phyloP scores from a whole-genome alignment of 495 filamentous ascomycete genomes.

The Xylaria longipes region DNA sequence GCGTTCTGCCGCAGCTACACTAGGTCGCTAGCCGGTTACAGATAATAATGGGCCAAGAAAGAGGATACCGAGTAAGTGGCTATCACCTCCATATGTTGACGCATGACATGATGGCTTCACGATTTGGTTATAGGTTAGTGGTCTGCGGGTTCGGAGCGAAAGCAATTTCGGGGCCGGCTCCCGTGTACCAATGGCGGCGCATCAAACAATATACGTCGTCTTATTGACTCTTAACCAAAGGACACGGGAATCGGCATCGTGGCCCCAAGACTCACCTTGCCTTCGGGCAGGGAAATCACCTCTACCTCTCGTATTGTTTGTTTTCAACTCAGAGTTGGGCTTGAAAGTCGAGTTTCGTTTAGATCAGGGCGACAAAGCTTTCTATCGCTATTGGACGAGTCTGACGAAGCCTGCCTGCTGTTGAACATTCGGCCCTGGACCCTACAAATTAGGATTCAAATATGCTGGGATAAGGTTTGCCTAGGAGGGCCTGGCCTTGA shows the following conservation, averaged over 20 bases:
- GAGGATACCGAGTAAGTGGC: neutral
- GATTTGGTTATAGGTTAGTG: neutral
- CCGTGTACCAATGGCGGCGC: neutral
- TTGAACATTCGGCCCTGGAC: conserved; percentile 22
- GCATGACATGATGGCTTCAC: neutral
- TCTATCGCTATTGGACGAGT: conserved; percentile 15
- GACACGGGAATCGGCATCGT: neutral
- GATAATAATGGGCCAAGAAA: conserved; percentile 1
- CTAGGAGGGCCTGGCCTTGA: conserved; percentile 19
- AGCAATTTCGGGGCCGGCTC: neutral
- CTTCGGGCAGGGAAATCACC: neutral
- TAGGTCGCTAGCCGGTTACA: conserved; percentile 21
- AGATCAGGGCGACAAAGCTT: neutral
- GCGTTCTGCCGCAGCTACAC: conserved; percentile 21
- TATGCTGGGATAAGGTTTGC: conserved; percentile 17
- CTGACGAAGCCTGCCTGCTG: conserved; percentile 1
- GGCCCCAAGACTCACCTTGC: neutral
- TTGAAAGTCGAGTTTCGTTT: conserved; percentile 2
- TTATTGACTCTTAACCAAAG: neutral
- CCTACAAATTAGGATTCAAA: conserved; percentile 16
- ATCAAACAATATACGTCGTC: conserved; percentile 14
- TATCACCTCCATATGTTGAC: neutral
- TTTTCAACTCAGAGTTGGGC: conserved; percentile 9
- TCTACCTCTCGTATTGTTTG: neutral
- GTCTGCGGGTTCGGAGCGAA: neutral